phyloP scores from a whole-genome alignment of 768 basidiomycete genomes.

The Russula olivacea region DNA sequence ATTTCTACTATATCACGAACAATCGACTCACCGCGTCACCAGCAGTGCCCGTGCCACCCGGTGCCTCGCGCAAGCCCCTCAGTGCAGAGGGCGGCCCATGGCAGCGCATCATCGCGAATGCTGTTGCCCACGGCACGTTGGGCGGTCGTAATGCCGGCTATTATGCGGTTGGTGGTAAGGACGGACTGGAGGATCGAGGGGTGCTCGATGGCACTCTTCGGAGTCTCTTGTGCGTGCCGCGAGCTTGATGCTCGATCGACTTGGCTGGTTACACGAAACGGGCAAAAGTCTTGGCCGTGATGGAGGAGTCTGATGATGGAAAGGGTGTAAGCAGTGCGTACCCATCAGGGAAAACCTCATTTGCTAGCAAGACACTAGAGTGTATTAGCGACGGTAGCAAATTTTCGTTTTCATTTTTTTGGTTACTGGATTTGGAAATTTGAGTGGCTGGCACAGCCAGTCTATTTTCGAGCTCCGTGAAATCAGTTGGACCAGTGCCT shows the following conservation, averaged over 20 bases:
- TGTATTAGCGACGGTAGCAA: too few species aligned
- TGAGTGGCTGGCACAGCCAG: too few species aligned
- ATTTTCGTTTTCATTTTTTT: too few species aligned
- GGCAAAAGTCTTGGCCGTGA: conserved; percentile 2
- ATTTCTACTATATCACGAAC: conserved; percentile 38
- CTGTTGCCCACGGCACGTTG: conserved; percentile 43
- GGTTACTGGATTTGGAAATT: too few species aligned
- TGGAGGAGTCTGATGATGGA: background rate
- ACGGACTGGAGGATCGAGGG: conserved; percentile 44
- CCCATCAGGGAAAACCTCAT: too few species aligned
- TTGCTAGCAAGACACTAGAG: too few species aligned
- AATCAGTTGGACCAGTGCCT: too few species aligned
- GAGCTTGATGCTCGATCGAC: conserved; percentile 40
- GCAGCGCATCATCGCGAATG: conserved; percentile 49
- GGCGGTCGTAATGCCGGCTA: conserved; percentile 36
- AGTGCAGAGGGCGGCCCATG: conserved; percentile 36
- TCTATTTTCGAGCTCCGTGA: too few species aligned
- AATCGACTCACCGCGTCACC: conserved; percentile 26
- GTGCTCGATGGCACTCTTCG: conserved; percentile 56
- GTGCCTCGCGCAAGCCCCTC: conserved; percentile 10
- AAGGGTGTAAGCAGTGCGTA: background rate
- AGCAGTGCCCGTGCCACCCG: conserved; percentile 26
- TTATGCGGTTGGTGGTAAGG: conserved; percentile 28
- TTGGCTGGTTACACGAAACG: conserved; percentile 22
- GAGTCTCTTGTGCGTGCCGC: conserved; percentile 56